Evolutionary conservation across 163 green algal genomes (phyloP).

Genomic region (Scenedesmus sp.): DNA sequence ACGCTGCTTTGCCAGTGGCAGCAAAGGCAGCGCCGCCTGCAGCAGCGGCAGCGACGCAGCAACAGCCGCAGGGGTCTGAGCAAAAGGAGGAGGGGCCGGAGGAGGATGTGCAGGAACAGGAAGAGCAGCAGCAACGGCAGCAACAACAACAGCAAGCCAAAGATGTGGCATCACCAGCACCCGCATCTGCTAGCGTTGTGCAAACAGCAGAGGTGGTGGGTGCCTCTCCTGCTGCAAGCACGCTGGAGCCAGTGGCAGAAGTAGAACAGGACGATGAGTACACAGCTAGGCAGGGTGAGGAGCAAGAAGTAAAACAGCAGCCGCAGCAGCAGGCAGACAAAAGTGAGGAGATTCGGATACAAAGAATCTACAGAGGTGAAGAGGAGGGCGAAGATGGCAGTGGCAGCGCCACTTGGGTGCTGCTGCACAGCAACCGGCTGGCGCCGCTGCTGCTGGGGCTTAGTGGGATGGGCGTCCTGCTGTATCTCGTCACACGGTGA

Average conservation of each 20-base stretch:
- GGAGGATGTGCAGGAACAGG: constrained; percentile 8
- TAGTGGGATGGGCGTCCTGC: constrained; percentile 1
- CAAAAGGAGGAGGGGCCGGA: background rate
- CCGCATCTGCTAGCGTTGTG: background rate
- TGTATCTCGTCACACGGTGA: constrained; percentile 27
- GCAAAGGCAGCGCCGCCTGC: background rate
- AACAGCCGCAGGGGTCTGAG: background rate
- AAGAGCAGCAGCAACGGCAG: constrained; percentile 6
- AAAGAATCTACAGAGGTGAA: background rate
- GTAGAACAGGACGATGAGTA: background rate
- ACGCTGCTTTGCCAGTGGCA: background rate
- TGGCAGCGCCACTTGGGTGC: background rate
- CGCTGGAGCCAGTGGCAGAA: background rate
- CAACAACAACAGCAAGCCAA: background rate
- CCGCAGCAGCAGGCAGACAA: constrained; percentile 23
- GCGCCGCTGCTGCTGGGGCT: constrained; percentile 48
- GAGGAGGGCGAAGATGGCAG: background rate
- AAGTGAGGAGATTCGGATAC: background rate
- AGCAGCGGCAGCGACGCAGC: background rate
- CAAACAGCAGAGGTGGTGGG: background rate
- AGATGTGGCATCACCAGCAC: background rate
- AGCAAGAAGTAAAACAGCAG: constrained; percentile 33
- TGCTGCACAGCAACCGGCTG: constrained; percentile 24
- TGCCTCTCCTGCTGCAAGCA: background rate
- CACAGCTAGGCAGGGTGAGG: background rate